Evolutionary conservation across 441 rosid genomes (phyloP), one percentile per base, ranked within the genome.

Genomic region (Euphorbia schlechtendalii): DNA sequence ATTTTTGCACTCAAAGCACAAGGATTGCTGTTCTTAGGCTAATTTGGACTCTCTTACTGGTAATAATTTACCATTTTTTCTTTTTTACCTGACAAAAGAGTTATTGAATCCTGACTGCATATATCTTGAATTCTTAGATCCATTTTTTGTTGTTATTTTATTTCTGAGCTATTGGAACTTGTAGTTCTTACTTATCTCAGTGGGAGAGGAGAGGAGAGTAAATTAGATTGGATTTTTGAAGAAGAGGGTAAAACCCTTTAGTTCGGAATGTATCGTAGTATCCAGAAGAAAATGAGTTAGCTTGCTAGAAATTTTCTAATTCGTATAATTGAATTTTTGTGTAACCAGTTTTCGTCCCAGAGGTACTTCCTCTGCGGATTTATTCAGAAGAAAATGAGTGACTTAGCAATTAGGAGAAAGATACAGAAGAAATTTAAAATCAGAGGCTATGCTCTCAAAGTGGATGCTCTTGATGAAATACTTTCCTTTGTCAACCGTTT

Each of bases 351-450:
- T 46, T 46, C 5, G 5, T 15, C 51, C 20, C 3, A 0, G 8
- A 13, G 51, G 51, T 46, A 38, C 51, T 46, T 46, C 51, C 51
- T 46, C 51, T 46, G 46, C 14, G 46, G 46, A 10, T 41, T 41
- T 41, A 41, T 10, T 17, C 46, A 8, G 58, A 24, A 54, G 58
- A 54, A 14, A 25, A 54, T 54, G 58, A 85, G 75, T 77, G 78
- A 75, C 32, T 65, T 18, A 11, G 78, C 69, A 43, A 58, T 61
- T 73, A 81, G 90, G 79, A 89, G 85, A 84, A 81, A 65, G 74
- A 78, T 89, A 52, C 87, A 83, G 76, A 86, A 72, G 86, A 90
- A 89, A 73, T 84, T 87, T 79, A 89, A 82, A 75, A 83, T 67
- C 71, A 81, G 96, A 77, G 90, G 97, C 0, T 94, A 94, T 79